Conservation (phyloP, 768 basidiomycete genomes). For the Ramaria rubella region DNA sequence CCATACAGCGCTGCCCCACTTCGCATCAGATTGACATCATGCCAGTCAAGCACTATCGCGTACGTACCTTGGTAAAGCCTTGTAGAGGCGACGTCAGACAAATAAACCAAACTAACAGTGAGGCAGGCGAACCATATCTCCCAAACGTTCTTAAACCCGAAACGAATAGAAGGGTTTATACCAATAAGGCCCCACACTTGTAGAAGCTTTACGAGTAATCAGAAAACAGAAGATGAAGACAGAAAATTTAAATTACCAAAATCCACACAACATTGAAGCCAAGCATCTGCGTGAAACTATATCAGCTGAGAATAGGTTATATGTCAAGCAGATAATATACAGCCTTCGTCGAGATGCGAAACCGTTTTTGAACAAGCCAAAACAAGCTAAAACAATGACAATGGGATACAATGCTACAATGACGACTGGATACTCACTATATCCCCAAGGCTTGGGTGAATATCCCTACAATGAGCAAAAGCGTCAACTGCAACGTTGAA, state of each 20-base stretch:
- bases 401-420: neutral
- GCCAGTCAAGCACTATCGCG: neutral
- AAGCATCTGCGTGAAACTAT: slow-evolving; percentile 48
- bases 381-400: slow-evolving; percentile 40
- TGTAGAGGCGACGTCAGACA: neutral
- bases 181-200: slow-evolving; percentile 74
- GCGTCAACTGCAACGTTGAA: slow-evolving; percentile 63
- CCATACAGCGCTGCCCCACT: slow-evolving; percentile 39
- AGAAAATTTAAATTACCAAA: neutral
- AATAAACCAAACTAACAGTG: neutral
- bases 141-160: slow-evolving; percentile 82
- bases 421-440: slow-evolving; percentile 40
- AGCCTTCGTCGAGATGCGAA: slow-evolving; percentile 55
- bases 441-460: slow-evolving; percentile 59
- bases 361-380: slow-evolving; percentile 64
- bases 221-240: neutral
- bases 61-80: slow-evolving; percentile 8
- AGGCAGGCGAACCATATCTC: slow-evolving; percentile 66
- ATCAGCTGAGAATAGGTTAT: neutral
- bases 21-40: neutral
- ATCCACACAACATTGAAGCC: slow-evolving; percentile 69
- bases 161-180: slow-evolving; percentile 55
- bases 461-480: slow-evolving; percentile 61
- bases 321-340: slow-evolving; percentile 22
- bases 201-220: slow-evolving; percentile 37